Percentiles rank a stretch among this genome's conserved stretches.
phyloP scores from a whole-genome alignment of 176 grass and related monocot genomes.

The Neostapfia colusana region DNA sequence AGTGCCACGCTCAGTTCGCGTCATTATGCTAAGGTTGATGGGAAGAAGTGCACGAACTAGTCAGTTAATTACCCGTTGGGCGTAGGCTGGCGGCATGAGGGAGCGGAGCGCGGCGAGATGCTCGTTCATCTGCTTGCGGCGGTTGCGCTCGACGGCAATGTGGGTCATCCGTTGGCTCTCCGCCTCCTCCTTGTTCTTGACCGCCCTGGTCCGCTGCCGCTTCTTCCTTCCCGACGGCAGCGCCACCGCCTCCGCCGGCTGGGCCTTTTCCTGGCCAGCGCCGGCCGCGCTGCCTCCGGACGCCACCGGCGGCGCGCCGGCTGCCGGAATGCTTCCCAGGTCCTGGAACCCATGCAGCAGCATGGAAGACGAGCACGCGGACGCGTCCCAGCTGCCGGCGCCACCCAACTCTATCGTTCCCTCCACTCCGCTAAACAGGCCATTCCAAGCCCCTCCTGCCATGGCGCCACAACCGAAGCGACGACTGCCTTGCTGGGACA shows the following conservation, averaged over 20 bases:
- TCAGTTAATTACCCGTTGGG: conserved; percentile 55
- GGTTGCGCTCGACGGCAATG: conserved; percentile 99
- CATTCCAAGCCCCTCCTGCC: conserved; percentile 43
- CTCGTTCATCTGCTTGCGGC: conserved; percentile 92
- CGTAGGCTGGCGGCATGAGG: conserved; percentile 77
- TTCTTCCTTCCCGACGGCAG: conserved; percentile 50
- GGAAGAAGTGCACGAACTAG: background rate
- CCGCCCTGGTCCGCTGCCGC: conserved; percentile 55
- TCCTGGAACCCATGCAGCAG: conserved; percentile 47
- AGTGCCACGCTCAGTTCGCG: background rate
- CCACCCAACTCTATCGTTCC: conserved; percentile 16
- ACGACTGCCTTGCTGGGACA: conserved; percentile 42
- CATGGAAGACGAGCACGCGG: conserved; percentile 41
- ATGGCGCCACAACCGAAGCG: conserved; percentile 57
- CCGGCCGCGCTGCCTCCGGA: background rate
- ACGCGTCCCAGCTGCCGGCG: conserved; percentile 36
- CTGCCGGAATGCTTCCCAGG: conserved; percentile 23
- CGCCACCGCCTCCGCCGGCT: background rate
- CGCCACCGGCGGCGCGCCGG: conserved; percentile 1
- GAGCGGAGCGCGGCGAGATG: conserved; percentile 80
- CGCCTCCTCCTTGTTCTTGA: conserved; percentile 91
- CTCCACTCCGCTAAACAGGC: conserved; percentile 32
- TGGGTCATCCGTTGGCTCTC: conserved; percentile 97
- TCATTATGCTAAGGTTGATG: background rate
- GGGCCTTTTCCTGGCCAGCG: conserved; percentile 26